Evolutionary conservation across 2,329 filamentous ascomycete species (phyloP), one percentile per base, ranked within the genome.

Genomic region (Aquanectria penicillioides): DNA sequence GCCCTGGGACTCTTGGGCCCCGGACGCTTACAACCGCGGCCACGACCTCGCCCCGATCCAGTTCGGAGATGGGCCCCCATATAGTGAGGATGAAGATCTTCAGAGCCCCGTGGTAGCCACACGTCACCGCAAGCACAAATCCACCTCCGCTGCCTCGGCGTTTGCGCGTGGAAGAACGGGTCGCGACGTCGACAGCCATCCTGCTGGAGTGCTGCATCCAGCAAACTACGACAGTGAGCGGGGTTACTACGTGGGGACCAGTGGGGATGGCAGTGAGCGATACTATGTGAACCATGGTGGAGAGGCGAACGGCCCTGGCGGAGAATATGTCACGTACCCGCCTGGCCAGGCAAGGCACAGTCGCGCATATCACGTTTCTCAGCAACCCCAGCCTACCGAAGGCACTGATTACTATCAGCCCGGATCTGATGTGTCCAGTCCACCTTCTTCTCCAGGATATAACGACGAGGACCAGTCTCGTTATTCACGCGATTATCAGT

Each of bases 41-140:
- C 85, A 91, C 66, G 90, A 94, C 70, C 82, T 96, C 13, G 89
- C 92, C 9, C 90, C 91, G 17, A 93, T 95, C 72, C 87, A 92
- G 44, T 94, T 95, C 69, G 91, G 87, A 4, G 93, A 95, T 72
- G 94, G 94, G 0, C 94, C 94, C 18, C 94, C 94, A 3, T 98
- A 93, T 80, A 97, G 93, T 75, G 94, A 97, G 77, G 94, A 98
- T 71, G 93, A 98, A 69, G 95, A 98, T 75, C 83, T 97, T 37
- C 92, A 95, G 71, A 97, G 93, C 72, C 94, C 94, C 0, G 92
- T 97, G 15, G 92, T 94, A 12, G 92, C 90, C 65, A 91, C 91
- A 33, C 85, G 91, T 57, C 93, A 97, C 75, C 90, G 91, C 71
- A 97, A 95, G 76, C 90, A 94, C 77, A 96, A 92, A 75, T 92